Percentiles rank a stretch among this genome's conserved stretches.
Evolutionary conservation across 306 rosid species (phyloP).

Genomic region (Ceratonia siliqua): DNA sequence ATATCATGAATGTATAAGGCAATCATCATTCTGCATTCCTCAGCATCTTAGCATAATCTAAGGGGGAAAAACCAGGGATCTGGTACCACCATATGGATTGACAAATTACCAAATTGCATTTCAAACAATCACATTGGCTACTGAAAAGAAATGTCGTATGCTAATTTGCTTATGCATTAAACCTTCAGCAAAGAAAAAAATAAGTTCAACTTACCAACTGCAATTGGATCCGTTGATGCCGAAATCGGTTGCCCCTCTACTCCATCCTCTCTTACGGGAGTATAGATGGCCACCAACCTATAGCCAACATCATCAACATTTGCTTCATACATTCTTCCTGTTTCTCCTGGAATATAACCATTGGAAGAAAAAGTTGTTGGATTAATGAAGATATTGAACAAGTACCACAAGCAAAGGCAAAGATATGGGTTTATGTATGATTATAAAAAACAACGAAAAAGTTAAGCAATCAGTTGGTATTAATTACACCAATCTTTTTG

Average conservation of each 20-base stretch:
- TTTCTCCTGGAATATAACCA: conserved; percentile 69
- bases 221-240: conserved; percentile 93
- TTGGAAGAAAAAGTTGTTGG: conserved; percentile 19
- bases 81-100: background rate
- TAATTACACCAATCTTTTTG: background rate
- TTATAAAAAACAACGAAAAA: conserved; percentile 3
- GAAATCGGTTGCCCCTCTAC: conserved; percentile 89
- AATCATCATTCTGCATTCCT: background rate
- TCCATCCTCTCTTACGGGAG: conserved; percentile 96
- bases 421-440: background rate
- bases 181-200: background rate
- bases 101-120: background rate
- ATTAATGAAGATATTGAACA: conserved; percentile 5
- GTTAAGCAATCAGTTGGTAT: conserved; percentile 4
- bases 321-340: conserved; percentile 90
- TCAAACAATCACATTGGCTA: background rate
- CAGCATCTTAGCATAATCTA: background rate
- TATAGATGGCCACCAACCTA: conserved; percentile 88
- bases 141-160: background rate
- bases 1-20: background rate
- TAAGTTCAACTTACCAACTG: conserved; percentile 68
- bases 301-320: conserved; percentile 97
- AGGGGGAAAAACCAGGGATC: background rate
- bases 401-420: background rate
- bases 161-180: conserved; percentile 15